A percentile compares a stretch with the other conserved stretches of the same genome.
These are phyloP conservation scores for Helotiales sp. DNA, from an alignment of 2,329 filamentous ascomycete genomes.

Conservation along the genomic window DNA sequence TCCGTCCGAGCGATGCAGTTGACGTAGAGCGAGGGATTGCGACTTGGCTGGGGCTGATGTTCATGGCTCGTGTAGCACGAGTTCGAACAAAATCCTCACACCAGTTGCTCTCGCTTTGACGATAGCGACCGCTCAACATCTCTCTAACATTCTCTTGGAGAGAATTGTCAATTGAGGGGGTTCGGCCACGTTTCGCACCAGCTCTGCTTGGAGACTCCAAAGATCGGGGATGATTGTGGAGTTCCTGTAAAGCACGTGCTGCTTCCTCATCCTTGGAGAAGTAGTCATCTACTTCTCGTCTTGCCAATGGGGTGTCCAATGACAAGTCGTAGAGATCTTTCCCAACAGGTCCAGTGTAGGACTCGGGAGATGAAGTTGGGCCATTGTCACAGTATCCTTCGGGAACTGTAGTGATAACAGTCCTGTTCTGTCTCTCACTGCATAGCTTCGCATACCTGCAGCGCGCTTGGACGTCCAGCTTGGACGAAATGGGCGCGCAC, in stretches of 20 bases:
- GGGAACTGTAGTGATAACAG: constrained; percentile 56
- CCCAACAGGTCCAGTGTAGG: constrained; percentile 52
- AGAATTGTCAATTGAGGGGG: constrained; percentile 56
- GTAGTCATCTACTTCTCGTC: constrained; percentile 47
- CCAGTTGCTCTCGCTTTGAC: constrained; percentile 24
- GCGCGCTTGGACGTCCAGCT: constrained; percentile 62
- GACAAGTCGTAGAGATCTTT: constrained; percentile 52
- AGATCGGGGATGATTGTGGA: constrained; percentile 54
- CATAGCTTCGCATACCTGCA: constrained; percentile 60
- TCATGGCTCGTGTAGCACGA: constrained; percentile 37
- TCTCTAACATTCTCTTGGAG: constrained; percentile 69
- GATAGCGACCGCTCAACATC: constrained; percentile 47
- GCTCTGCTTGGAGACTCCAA: constrained; percentile 38
- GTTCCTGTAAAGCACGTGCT: constrained; percentile 57
- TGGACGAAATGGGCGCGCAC: constrained; percentile 57
- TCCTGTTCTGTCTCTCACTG: constrained; percentile 55
- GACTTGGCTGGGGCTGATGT: constrained; percentile 40
- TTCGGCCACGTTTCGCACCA: constrained; percentile 60
- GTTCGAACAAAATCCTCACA: constrained; percentile 31
- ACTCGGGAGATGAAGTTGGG: constrained; percentile 57
- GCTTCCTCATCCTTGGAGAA: constrained; percentile 47
- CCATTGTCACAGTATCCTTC: constrained; percentile 54
- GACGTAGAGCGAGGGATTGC: constrained; percentile 42
- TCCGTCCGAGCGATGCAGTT: constrained; percentile 49
- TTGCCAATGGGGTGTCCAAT: constrained; percentile 47